Evolutionary conservation across 306 rosid species (phyloP), one percentile per base, ranked within the genome.

Genomic region (Begonia masoniana): DNA sequence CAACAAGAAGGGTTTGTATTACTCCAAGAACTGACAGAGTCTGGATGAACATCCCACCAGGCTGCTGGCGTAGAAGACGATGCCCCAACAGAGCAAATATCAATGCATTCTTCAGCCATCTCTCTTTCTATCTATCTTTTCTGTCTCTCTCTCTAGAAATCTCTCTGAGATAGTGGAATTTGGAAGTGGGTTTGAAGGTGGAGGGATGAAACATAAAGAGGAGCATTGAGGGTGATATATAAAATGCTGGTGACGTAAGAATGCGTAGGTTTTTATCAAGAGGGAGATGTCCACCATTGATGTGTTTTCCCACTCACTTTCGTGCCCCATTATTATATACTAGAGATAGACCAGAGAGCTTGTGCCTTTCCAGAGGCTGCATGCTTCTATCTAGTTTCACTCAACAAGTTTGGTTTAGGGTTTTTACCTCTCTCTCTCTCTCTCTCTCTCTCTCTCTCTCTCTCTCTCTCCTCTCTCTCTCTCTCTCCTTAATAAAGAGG

Each of bases 281-380:
- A 71, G 84, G 77, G 71, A 86, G 73, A 76, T 77, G 84, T 82
- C 93, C 78, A 74, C 49, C 78, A 68, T 71, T 47, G 76, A 68
- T 75, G 78, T 59, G 76, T 84, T 73, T 79, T 78, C 76, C 88
- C 97, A 88, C 97, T 88, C 59, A 71, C 61, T 72, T 73, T 76
- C 68, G 86, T 79, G 88, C 79, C 84, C 56, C 78, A 84, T 84
- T 84, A 82, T 84, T 79, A 69, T 79, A 68, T 50, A 47, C 15
- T 62, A 60, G 62, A 63, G 53, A 21, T 41, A 43, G 62, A 64
- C 71, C 13, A 43, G 47, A 42, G 50, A 56, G 60, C 43, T 6
- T 42, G 10, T 56, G 50, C 43, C 62, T 57, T 58, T 39, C 8
- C 54, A 58, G 15, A 11, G 15, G 3, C 49, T 10, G 49, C n/a